phyloP scores from a whole-genome alignment of 805 yeast genomes.

The Yamadazyma ubonensis region DNA sequence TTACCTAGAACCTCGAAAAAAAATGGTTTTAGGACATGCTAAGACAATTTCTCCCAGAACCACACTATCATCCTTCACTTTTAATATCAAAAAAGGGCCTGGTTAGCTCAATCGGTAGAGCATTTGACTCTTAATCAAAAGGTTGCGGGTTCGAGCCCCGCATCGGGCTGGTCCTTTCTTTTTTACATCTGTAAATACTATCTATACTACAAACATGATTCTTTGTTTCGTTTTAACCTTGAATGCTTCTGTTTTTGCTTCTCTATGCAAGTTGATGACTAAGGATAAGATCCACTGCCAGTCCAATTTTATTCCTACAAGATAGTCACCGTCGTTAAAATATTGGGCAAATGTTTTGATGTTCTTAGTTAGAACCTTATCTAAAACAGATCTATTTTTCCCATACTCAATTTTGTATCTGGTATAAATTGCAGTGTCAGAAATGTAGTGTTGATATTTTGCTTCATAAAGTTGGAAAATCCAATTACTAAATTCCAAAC shows the following conservation, averaged over 20 bases:
- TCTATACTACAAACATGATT: not conserved
- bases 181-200: conserved; percentile 3
- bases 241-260: not conserved
- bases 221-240: not conserved
- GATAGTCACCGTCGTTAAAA: not conserved
- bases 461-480: not conserved
- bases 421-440: not conserved
- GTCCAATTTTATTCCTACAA: not conserved
- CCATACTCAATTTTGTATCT: not conserved
- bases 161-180: conserved; percentile 24
- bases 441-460: not conserved
- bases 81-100: conserved; percentile 19
- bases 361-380: not conserved
- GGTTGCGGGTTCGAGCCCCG: conserved; percentile 39
- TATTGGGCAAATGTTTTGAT: not conserved
- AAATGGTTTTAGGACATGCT: no score
- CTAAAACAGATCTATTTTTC: not conserved
- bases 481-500: not conserved
- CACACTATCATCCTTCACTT: no score
- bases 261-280: not conserved
- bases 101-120: conserved; percentile 33
- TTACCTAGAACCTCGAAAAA: no score
- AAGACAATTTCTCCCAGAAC: not conserved
- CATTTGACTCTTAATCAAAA: conserved; percentile 31
- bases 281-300: not conserved